Evolutionary conservation across 2,329 filamentous ascomycete species (phyloP), one percentile per base, ranked within the genome.

Genomic region (Aspergillus hortae): DNA sequence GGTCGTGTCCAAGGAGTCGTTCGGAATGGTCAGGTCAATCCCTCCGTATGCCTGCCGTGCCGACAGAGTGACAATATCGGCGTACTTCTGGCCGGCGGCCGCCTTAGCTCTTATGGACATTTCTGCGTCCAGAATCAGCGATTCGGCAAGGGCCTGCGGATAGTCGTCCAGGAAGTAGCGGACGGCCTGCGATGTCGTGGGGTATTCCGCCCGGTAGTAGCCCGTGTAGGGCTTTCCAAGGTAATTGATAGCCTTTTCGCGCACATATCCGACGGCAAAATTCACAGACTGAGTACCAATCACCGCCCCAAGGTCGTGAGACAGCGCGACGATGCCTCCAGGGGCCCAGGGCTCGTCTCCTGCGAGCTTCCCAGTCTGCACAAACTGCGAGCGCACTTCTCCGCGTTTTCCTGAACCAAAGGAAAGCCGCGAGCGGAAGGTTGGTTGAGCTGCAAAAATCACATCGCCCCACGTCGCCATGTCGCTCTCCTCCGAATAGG

Each of bases 381-480:
- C 61, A 53, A 76, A 76, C 17, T 63, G 58, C 7, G 57, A 54
- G 23, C 66, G 66, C 7, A 73, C 59, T 4, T 58, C 56, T 9
- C 58, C 53, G 1, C 56, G 48, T 9, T 59, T 54, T 4, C 72
- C 73, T 3, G 68, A 64, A 4, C 61, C 56, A 14, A 64, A 62
- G 1, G 69, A 66, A 9, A 73, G 52, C 2, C 46, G 62, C 7
- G 62, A 66, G 4, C 46, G 49, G 25, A 56, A 46, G 10, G 56
- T 61, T 17, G 65, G 60, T 17, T 63, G 65, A 6, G 72, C 67
- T n/a, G 72, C 72, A 51, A 74, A 67, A 21, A 76, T 66, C 4
- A 65, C 66, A 17, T 72, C 66, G 15, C 74, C 74, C 72, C 73
- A 77, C 6, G 66, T 63, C 21, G 74, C 73, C 69, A 74, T 73